Evolutionary conservation across 768 basidiomycete genomes (phyloP).

Genomic region (Lyophyllum semitale): DNA sequence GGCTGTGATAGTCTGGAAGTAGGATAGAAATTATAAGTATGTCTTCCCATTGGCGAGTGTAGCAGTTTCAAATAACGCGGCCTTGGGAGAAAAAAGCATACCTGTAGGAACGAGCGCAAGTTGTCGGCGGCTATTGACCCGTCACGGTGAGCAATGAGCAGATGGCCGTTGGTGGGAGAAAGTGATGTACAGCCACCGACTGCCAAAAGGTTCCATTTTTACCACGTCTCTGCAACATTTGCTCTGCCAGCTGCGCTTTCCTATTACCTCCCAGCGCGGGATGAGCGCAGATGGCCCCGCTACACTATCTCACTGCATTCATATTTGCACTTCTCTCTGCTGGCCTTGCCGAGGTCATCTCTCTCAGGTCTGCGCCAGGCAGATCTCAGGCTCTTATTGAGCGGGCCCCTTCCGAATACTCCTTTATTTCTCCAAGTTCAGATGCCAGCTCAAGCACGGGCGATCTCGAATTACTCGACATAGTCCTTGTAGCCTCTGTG

Average conservation of each 20-base stretch:
- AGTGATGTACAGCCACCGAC: slow-evolving; percentile 7
- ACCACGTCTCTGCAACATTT: slow-evolving; percentile 6
- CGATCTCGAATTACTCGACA: slow-evolving; percentile 72
- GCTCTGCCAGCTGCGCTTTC: slow-evolving; percentile 2
- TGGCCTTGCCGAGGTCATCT: slow-evolving; percentile 32
- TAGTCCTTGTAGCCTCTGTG: slow-evolving; percentile 88
- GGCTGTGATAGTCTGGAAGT: too few species aligned
- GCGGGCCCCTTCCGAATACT: slow-evolving; percentile 18
- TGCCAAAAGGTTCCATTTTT: neutral
- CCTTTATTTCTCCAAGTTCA: slow-evolving; percentile 17
- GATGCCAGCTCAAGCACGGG: slow-evolving; percentile 23
- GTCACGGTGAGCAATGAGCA: neutral
- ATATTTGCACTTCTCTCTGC: slow-evolving; percentile 26
- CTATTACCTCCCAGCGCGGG: slow-evolving; percentile 15
- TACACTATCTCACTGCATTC: slow-evolving; percentile 23
- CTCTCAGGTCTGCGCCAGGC: slow-evolving; percentile 24
- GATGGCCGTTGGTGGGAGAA: neutral
- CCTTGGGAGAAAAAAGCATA: too few species aligned
- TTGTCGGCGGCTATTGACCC: too few species aligned
- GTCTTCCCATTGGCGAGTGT: too few species aligned
- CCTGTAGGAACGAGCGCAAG: too few species aligned
- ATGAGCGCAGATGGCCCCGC: slow-evolving; percentile 37
- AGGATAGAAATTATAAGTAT: too few species aligned
- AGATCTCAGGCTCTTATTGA: slow-evolving; percentile 28
- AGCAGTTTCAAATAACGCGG: too few species aligned